Base-by-base conservation (phyloP, 2,329 filamentous ascomycete genomes). In the Colletotrichum camelliae region DNA sequence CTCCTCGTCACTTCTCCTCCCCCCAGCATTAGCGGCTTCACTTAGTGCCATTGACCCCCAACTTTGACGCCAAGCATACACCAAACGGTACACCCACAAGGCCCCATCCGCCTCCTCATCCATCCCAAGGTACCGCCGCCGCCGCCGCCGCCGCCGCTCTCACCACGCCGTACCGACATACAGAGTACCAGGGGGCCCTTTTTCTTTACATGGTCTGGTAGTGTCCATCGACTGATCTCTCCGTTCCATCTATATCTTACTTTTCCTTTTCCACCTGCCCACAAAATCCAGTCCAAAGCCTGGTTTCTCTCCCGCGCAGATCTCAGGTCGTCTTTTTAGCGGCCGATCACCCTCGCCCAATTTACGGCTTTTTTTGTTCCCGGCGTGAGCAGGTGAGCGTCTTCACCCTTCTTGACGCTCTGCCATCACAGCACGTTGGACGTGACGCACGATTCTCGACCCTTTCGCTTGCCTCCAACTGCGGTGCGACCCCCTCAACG, bases 121-220 rank as follows among this genome's bases (percentile, higher is more conserved):
- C 71, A 77, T 76, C 75, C 75, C 70, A 29, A 33, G 58, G n/a
- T 61, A n/a, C 58, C n/a, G 15, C 52, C 24, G 24, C 73, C 72
- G 77, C 77, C 24, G 24, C 4, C 72, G 27, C n/a, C 33, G 12
- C 37, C 33, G 21, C 60, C 31, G 29, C 29, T 31, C 18, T 64
- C n/a, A 62, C 29, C 31, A 37, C 60, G 60, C 60, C 33, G n/a
- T 64, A 37, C 60, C 18, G 13, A 31, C 24, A 12, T 61, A 31
- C 57, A 29, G 29, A 39, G 39, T 64, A 64, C 29, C 10, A 64
- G 24, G 60, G 60, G 72, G 74, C 72, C 71, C 74, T 67, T 66
- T 68, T 76, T 74, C 80, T 78, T 82, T 80, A 78, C 80, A 79
- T 81, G 31, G 21, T 35, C 58, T 35, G 27, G 12, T 21, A 18